Evolutionary conservation across 2,329 filamentous ascomycete genomes (phyloP).

Genomic region (Boeremia exigua): DNA sequence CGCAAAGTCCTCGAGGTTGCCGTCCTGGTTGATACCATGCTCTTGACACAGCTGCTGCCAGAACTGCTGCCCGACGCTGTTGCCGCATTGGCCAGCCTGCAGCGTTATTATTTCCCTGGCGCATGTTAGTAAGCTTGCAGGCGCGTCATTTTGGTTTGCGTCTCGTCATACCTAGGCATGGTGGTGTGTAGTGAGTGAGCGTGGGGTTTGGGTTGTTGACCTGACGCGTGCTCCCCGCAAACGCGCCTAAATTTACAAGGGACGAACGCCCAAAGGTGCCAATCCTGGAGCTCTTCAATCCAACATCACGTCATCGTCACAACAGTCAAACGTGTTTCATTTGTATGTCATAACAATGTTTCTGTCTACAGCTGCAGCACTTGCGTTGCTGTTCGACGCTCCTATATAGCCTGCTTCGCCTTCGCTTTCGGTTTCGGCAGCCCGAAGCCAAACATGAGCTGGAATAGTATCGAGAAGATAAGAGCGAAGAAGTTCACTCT

Average conservation of each 20-base stretch:
- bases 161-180: conserved; percentile 46
- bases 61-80: conserved; percentile 98
- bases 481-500: conserved; percentile 43
- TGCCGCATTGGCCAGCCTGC: conserved; percentile 98
- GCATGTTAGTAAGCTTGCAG: conserved; percentile 10
- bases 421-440: conserved; percentile 29
- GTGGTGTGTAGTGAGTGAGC: conserved; percentile 29
- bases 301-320: neutral
- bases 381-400: conserved; percentile 17
- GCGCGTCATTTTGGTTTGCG: neutral
- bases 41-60: conserved; percentile 99
- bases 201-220: conserved; percentile 32
- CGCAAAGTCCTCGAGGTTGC: conserved; percentile 96
- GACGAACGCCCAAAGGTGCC: conserved; percentile 10
- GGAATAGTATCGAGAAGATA: conserved; percentile 43
- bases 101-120: conserved; percentile 97
- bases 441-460: conserved; percentile 37
- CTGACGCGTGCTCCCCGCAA: conserved; percentile 26
- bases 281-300: neutral
- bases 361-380: conserved; percentile 19
- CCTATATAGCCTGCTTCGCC: conserved; percentile 14
- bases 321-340: neutral
- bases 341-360: neutral
- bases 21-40: conserved; percentile 96
- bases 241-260: conserved; percentile 28